phyloP scores from a whole-genome alignment of 2,329 filamentous ascomycete genomes.

The Fusarium torreyae region DNA sequence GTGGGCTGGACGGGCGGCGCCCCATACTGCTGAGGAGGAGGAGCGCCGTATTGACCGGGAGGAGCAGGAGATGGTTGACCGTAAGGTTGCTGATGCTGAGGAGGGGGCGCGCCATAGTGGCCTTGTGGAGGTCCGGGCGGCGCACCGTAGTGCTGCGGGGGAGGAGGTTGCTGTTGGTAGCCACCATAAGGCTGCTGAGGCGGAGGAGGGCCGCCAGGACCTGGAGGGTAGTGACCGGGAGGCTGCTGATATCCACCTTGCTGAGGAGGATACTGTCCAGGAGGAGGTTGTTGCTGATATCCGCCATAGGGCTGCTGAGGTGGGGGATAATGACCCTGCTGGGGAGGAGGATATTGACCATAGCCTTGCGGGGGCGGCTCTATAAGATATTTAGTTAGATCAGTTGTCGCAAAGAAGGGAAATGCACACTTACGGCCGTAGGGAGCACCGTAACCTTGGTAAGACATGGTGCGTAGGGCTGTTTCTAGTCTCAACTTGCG shows the following conservation, averaged over 20 bases:
- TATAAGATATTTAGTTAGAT: conserved; percentile 29
- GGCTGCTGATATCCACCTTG: conserved; percentile 57
- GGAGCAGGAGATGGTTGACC: conserved; percentile 48
- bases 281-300: conserved; percentile 56
- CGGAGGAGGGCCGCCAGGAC: conserved; percentile 47
- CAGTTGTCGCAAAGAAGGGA: conserved; percentile 4
- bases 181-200: conserved; percentile 53
- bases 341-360: conserved; percentile 55
- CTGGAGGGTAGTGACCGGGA: conserved; percentile 53
- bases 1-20: conserved; percentile 67
- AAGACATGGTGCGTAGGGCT: conserved; percentile 54
- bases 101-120: conserved; percentile 61
- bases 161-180: conserved; percentile 54
- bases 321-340: conserved; percentile 51
- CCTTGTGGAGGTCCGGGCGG: conserved; percentile 53
- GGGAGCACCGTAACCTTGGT: conserved; percentile 53
- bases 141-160: conserved; percentile 51
- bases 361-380: conserved; percentile 57
- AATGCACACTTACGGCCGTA: conserved; percentile 55
- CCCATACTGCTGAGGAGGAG: conserved; percentile 54
- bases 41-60: conserved; percentile 53
- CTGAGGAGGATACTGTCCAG: conserved; percentile 50
- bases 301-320: conserved; percentile 50
- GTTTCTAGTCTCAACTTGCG: not conserved
- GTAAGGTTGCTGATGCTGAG: conserved; percentile 41